Base-by-base conservation (phyloP, 176 grass and related monocot genomes). In the Zoysia japonica region DNA sequence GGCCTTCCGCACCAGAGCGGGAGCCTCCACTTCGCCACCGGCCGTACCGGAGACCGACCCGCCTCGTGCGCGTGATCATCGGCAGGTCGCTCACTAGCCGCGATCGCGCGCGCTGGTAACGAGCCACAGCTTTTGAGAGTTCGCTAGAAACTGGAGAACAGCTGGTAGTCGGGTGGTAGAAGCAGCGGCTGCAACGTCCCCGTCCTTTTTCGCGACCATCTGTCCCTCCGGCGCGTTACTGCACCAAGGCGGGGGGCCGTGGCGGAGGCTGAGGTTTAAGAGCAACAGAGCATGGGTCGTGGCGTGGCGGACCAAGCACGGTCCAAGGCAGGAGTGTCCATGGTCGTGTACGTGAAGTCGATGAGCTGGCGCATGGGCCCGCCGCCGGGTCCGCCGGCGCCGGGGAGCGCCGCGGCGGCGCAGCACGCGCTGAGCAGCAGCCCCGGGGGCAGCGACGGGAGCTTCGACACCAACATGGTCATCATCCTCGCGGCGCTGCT, bases 401-500 rank as follows among this genome's bases (percentile, higher is more conserved):
- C 83, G 67, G 66, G 67, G 53, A 78, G 68, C 78, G 5, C 45
- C 2, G 15, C 47, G 15, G 81, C 80, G 43, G 87, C 85, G 76
- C 76, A 82, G 57, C 78, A 44, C 56, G 72, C 75, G 68, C 83
- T 84, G 65, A 87, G 76, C 65, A 76, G 65, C 77, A 78, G 81
- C 78, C 17, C 61, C 5, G 78, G 60, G 3, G n/a, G 66, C 8
- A 19, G 85, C 46, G 85, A 80, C 77, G 84, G 72, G 19, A 97
- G 83, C 89, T 97, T 93, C 84, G 94, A 97, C 94, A 85, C 89
- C 63, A 97, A 93, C 82, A 97, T 97, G 94, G 91, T 97, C 52
- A 91, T 97, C 82, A 97, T 97, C 81, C 94, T 97, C 0, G 91
- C 91, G 9, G 94, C 94, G 65, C 86, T 97, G 44, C 87, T 97